Base-by-base conservation (phyloP, 139 green algal genomes). In the Chlorella sp. region DNA sequence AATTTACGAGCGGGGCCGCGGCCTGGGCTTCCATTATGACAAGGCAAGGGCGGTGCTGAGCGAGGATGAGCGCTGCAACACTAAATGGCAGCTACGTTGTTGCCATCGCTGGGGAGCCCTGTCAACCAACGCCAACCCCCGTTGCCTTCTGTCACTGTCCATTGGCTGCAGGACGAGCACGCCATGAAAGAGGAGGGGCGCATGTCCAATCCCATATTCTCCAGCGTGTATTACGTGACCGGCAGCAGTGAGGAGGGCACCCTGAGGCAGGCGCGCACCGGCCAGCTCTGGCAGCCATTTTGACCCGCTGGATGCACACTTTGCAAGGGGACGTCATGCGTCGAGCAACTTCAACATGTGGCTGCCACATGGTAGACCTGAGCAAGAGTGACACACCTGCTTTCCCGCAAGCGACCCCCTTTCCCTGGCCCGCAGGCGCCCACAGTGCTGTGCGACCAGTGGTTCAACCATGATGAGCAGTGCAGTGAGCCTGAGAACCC, bases 11-110 rank as follows among this genome's bases (percentile, higher is more conserved):
- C 73, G 78, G n/a, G 93, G 93, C 12, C 72, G 80, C 20, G 93
- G 93, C n/a, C 85, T 95, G 32, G 88, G 62, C 9, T 96, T 96
- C 60, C 93, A 96, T 78, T 95, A 95, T 81, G 93, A 96, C 84
- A 96, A 96, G 72, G 51, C 21, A 15, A 15, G 51, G 21, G 51
- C 13, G 15, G 51, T 23, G 51, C 15, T 4, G 11, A 60, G 51
- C 51, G 21, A 21, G 51, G 12, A 60, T 9, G 11, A 4, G 11
- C 21, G 9, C 13, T 60, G 51, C 18, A 60, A 15, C 51, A 60
- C 12, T 15, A 60, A 15, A 2, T 4, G 9, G 51, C 51, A 60
- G 51, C 18, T 15, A 18, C 12, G 12, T 60, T 60, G 51, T 15
- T 7, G 15, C 51, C 11, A 18, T 20, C 2, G 51, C 51, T 23